Base-by-base conservation (phyloP, 345 rosid species). In the Punica granatum region DNA sequence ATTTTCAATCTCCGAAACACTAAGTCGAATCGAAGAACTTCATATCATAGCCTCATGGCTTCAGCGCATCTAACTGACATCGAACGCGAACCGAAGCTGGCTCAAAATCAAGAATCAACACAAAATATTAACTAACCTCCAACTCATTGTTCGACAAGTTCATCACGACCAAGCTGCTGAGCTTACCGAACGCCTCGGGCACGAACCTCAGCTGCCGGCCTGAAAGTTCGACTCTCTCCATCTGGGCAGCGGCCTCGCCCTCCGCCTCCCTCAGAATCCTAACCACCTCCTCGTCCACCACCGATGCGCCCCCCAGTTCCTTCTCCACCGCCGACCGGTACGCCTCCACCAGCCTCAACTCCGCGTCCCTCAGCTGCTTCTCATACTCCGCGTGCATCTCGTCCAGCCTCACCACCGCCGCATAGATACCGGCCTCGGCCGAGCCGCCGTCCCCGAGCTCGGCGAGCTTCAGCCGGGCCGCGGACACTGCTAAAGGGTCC, bases 161-260 rank as follows among this genome's bases (percentile, higher is more conserved):
- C 72, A 94, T 90, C 56, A 75, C 78, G 70, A 75, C 76, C 84
- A 94, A 75, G 4, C 87, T 90, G 36, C 43, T 66, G 71, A 94
- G 77, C 80, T 77, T 88, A 32, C 90, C 83, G 59, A 91, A 84
- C 34, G 85, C 88, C 83, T 94, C 93, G 7, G 98, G 99, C 67
- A 94, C 64, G 54, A 86, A 54, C 74, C 77, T 86, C 72, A 94
- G 63, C 65, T 72, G 80, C 71, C 86, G 77, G n/a, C 83, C 82
- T 15, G 90, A 79, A 69, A 94, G 86, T 68, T 88, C 87, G 18
- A 86, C 72, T 65, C 73, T 86, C 72, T 85, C 92, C 62, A 91
- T 30, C 48, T 30, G 7, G 31, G 13, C 9, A 19, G 61, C 61
- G 1, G 61, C 73, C 28, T 72, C 76, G 4, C 72, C 70, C n/a